phyloP scores from a whole-genome alignment of 306 rosid genomes.

The Dalbergia cultrata region DNA sequence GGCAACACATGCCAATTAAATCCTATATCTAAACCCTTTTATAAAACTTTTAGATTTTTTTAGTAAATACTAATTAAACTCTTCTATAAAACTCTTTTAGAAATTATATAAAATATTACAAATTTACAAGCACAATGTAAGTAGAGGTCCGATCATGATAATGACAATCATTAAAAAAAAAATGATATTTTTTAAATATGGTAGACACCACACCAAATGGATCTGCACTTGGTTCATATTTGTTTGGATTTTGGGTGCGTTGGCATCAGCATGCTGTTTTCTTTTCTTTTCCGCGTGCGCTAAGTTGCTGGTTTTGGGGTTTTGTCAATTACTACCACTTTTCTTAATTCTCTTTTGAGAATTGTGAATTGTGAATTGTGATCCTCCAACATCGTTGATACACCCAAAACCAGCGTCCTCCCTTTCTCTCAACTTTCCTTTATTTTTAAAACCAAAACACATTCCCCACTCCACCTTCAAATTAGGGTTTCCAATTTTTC shows the following conservation, averaged over 20 bases:
- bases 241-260: not conserved
- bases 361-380: not conserved
- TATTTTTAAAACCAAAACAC: not conserved
- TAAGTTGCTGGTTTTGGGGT: conserved; percentile 47
- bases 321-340: not conserved
- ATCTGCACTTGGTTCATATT: not conserved
- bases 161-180: too few species aligned
- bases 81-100: too few species aligned
- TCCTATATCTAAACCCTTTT: too few species aligned
- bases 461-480: not conserved
- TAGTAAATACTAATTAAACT: too few species aligned
- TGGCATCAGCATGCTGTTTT: conserved; percentile 33
- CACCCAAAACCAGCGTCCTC: not conserved
- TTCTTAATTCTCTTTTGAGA: not conserved
- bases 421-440: not conserved
- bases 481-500: conserved; percentile 46
- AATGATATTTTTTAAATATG: too few species aligned
- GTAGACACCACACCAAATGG: not conserved
- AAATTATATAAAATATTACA: too few species aligned
- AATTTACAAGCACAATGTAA: too few species aligned
- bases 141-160: too few species aligned
- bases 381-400: not conserved
- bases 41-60: too few species aligned
- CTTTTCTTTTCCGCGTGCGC: conserved; percentile 47
- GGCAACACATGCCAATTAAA: too few species aligned